These are phyloP conservation scores for Colletotrichum sp. DNA, from an alignment of 2,329 filamentous ascomycete genomes.

Conservation along the genomic window DNA sequence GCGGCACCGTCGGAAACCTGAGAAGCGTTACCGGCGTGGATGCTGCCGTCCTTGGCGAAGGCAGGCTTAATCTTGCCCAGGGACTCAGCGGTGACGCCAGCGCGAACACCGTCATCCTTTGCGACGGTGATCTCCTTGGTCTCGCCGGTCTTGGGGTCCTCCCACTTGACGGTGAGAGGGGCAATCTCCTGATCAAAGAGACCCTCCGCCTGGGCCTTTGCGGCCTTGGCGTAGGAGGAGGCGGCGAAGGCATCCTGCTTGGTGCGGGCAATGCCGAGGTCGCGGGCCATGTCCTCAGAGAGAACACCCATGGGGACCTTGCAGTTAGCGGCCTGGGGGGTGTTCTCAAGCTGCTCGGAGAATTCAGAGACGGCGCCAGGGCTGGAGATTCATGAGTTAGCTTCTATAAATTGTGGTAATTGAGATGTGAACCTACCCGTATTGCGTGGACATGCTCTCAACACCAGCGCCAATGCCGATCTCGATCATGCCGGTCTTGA, in stretches of 20 bases:
- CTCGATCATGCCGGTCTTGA: constrained; percentile 91
- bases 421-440: constrained; percentile 66
- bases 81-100: constrained; percentile 84
- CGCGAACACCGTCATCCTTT: constrained; percentile 86
- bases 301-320: constrained; percentile 96
- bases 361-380: constrained; percentile 90
- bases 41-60: constrained; percentile 89
- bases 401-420: neutral
- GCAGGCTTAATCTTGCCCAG: constrained; percentile 91
- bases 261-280: constrained; percentile 72
- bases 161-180: constrained; percentile 84
- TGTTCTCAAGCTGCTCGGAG: constrained; percentile 82
- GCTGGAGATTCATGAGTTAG: constrained; percentile 40
- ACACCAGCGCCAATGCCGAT: constrained; percentile 93
- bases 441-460: constrained; percentile 94
- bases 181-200: constrained; percentile 92
- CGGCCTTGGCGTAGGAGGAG: constrained; percentile 88
- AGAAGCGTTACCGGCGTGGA: constrained; percentile 95
- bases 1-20: constrained; percentile 97
- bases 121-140: constrained; percentile 81
- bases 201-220: constrained; percentile 83
- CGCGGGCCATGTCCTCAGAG: constrained; percentile 94
- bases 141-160: constrained; percentile 90
- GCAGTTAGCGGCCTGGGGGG: constrained; percentile 89
- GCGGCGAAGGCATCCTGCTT: constrained; percentile 94